These are phyloP conservation scores for Theobroma grandiflorum DNA, from an alignment of 441 rosid species.

Conservation along the genomic window DNA sequence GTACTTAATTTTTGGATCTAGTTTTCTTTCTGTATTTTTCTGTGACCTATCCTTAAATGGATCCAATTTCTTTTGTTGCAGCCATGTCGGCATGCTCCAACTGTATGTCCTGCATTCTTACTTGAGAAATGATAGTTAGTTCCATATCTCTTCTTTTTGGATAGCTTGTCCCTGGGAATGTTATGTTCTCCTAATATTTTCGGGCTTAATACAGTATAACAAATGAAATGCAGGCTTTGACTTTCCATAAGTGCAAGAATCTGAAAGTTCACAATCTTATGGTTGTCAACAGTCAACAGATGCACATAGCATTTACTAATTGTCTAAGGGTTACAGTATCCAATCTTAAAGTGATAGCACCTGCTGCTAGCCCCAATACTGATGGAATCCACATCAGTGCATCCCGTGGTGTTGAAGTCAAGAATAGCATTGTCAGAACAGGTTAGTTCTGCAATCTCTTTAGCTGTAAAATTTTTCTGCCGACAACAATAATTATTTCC, in stretches of 20 bases:
- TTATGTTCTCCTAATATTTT: constrained; percentile 17
- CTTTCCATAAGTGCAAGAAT: constrained; percentile 87
- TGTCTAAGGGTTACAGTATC: constrained; percentile 66
- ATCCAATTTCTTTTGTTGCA: constrained; percentile 49
- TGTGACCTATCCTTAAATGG: constrained; percentile 31
- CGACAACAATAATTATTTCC: neutral
- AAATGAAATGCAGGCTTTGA: constrained; percentile 65
- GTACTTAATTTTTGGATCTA: constrained; percentile 23
- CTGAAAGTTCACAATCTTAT: constrained; percentile 63
- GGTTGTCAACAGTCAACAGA: constrained; percentile 70
- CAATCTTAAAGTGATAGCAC: constrained; percentile 64
- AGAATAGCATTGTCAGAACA: constrained; percentile 64
- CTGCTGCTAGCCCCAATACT: constrained; percentile 85
- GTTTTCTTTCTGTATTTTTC: constrained; percentile 23
- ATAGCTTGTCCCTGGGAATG: neutral
- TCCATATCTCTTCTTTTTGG: constrained; percentile 19
- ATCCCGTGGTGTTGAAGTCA: constrained; percentile 68
- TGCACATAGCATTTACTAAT: constrained; percentile 81
- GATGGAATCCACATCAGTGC: constrained; percentile 91
- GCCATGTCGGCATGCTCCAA: constrained; percentile 94
- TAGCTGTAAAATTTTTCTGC: neutral
- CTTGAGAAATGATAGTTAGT: constrained; percentile 33
- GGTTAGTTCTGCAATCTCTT: constrained; percentile 44
- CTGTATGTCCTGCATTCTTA: constrained; percentile 58
- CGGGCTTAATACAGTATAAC: constrained; percentile 18